Percentiles rank a stretch among this genome's conserved stretches.
Conservation (phyloP, 2,329 filamentous ascomycete genomes). For the Didymella arachidicola region DNA sequence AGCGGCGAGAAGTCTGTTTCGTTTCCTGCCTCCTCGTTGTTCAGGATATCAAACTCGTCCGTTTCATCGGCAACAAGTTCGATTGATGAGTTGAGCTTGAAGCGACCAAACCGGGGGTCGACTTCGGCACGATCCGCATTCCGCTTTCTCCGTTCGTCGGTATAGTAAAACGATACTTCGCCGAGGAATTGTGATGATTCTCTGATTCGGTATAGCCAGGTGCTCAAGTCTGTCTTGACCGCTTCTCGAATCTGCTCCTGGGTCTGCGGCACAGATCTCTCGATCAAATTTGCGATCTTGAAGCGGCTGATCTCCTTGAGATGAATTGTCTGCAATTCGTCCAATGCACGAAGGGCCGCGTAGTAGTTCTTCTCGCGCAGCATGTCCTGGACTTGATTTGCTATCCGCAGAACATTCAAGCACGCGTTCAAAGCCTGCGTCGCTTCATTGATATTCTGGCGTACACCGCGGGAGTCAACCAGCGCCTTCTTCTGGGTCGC, state of each 20-base stretch:
- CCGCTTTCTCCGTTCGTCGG: conserved; percentile 81
- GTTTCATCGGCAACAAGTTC: conserved; percentile 94
- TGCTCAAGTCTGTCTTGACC: conserved; percentile 96
- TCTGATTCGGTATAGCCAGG: conserved; percentile 92
- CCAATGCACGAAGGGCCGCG: conserved; percentile 87
- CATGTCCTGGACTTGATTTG: conserved; percentile 93
- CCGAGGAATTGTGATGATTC: conserved; percentile 96
- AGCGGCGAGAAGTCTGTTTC: conserved; percentile 94
- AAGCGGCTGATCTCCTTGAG: conserved; percentile 94
- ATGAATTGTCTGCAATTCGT: conserved; percentile 96
- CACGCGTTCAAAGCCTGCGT: conserved; percentile 89
- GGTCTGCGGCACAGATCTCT: conserved; percentile 91
- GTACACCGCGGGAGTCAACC: conserved; percentile 88
- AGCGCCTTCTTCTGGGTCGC: conserved; percentile 93
- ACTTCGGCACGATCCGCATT: conserved; percentile 83
- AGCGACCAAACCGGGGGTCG: conserved; percentile 77
- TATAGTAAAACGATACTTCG: conserved; percentile 96
- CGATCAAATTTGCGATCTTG: conserved; percentile 93
- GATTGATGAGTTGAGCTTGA: conserved; percentile 94
- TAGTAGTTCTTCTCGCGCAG: conserved; percentile 95
- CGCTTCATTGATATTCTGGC: conserved; percentile 95
- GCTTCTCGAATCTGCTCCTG: conserved; percentile 94
- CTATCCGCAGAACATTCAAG: conserved; percentile 86
- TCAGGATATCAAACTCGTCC: conserved; percentile 92
- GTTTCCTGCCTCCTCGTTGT: conserved; percentile 82